Conservation (phyloP, 495 filamentous ascomycete species). For the Cetradonia linearis region DNA sequence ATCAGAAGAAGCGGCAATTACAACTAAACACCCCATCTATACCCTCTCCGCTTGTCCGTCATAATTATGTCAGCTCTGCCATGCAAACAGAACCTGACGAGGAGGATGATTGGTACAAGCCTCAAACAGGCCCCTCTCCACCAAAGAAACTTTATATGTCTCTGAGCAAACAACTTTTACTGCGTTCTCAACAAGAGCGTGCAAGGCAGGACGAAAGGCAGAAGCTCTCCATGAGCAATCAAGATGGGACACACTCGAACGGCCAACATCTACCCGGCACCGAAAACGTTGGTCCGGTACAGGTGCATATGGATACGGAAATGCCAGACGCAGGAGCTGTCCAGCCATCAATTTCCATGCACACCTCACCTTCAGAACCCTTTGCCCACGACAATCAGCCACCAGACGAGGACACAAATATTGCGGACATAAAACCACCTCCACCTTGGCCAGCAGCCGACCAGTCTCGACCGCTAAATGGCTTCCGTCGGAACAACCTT, state of each 20-base stretch:
- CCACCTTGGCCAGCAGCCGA: constrained; percentile 30
- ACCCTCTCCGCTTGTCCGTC: constrained; percentile 26
- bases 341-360: not conserved
- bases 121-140: constrained; percentile 14
- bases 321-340: constrained; percentile 28
- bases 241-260: not conserved
- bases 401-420: not conserved
- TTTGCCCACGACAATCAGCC: not conserved
- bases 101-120: constrained; percentile 26
- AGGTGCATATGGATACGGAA: constrained; percentile 28
- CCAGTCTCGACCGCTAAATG: constrained; percentile 32
- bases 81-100: constrained; percentile 38
- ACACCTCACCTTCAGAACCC: constrained; percentile 1
- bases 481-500: constrained; percentile 27
- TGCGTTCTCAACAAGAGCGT: constrained; percentile 38
- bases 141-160: constrained; percentile 30
- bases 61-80: constrained; percentile 37
- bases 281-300: not conserved
- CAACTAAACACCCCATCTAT: constrained; percentile 28
- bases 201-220: constrained; percentile 28
- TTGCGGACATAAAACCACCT: constrained; percentile 22
- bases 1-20: constrained; percentile 27
- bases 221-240: constrained; percentile 3
- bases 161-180: constrained; percentile 35
- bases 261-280: not conserved